Evolutionary conservation across 2,329 filamentous ascomycete genomes (phyloP).

Genomic region (Penicillium sclerotigenum): DNA sequence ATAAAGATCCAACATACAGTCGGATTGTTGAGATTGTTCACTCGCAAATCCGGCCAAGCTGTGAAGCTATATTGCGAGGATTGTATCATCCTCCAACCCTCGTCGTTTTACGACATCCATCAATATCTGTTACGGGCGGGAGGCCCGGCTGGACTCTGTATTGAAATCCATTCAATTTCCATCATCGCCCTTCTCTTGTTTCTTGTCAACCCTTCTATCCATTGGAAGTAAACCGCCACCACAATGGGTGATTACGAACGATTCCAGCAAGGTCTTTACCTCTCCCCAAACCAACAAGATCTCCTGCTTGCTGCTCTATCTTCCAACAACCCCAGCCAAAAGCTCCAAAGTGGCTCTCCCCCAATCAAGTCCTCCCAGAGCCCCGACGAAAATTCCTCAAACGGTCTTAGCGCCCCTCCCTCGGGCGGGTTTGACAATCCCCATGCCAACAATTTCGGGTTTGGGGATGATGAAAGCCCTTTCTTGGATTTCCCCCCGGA

Average conservation of each 20-base stretch:
- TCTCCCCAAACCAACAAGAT: slow-evolving; percentile 73
- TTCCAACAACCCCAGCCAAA: slow-evolving; percentile 56
- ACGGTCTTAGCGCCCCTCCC: slow-evolving; percentile 38
- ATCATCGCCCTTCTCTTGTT: background rate
- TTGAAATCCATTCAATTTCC: slow-evolving; percentile 1
- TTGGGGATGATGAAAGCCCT: slow-evolving; percentile 66
- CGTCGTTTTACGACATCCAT: slow-evolving; percentile 9
- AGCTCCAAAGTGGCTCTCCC: slow-evolving; percentile 25
- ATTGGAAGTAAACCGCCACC: slow-evolving; percentile 1
- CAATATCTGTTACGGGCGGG: slow-evolving; percentile 32
- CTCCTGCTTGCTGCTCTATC: slow-evolving; percentile 73
- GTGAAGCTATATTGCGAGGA: background rate
- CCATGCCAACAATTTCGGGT: slow-evolving; percentile 49
- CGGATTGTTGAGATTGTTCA: background rate
- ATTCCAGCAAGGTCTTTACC: slow-evolving; percentile 58
- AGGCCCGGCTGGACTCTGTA: slow-evolving; percentile 29
- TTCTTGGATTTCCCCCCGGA: slow-evolving; percentile 80
- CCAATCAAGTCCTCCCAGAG: slow-evolving; percentile 28
- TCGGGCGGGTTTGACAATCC: slow-evolving; percentile 35
- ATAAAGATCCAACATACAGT: background rate
- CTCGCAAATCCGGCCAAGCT: background rate
- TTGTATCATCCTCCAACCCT: background rate
- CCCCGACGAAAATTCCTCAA: slow-evolving; percentile 45
- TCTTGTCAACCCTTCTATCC: background rate
- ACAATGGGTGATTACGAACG: slow-evolving; percentile 41